A percentile compares a stretch with the other conserved stretches of the same genome.
Evolutionary conservation across 2,329 filamentous ascomycete genomes (phyloP).

Genomic region (Clarireedia homoeocarpa): DNA sequence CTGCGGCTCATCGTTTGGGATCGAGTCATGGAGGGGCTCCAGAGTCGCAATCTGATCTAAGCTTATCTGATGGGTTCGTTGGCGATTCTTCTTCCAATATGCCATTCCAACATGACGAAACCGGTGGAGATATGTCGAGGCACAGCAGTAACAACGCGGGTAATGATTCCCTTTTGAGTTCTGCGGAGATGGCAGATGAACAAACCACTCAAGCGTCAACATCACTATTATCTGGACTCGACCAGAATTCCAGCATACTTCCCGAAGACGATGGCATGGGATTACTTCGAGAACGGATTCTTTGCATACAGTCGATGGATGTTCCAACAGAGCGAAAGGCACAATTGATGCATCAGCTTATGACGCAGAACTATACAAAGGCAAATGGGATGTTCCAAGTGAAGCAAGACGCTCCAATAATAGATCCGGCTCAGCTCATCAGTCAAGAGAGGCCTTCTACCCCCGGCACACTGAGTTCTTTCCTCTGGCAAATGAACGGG

Average conservation of each 20-base stretch:
- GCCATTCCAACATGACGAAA: conserved; percentile 9
- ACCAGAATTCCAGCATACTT: conserved; percentile 21
- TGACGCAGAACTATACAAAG: conserved; percentile 60
- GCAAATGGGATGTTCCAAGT: conserved; percentile 30
- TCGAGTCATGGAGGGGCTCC: too few relatives aligned
- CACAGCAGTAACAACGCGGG: too few relatives aligned
- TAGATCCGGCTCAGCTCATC: conserved; percentile 24
- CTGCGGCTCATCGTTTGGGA: not conserved
- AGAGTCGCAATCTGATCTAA: too few relatives aligned
- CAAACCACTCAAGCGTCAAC: conserved; percentile 18
- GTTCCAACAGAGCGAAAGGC: conserved; percentile 59
- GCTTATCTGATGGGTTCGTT: conserved; percentile 2
- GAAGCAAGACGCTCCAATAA: conserved; percentile 20
- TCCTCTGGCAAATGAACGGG: conserved; percentile 48
- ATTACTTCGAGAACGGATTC: conserved; percentile 56
- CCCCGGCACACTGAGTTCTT: conserved; percentile 42
- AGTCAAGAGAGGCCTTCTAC: conserved; percentile 36
- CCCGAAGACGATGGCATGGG: conserved; percentile 78
- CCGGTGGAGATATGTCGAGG: too few relatives aligned
- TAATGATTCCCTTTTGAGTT: conserved; percentile 17
- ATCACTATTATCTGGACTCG: conserved; percentile 10
- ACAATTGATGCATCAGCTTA: conserved; percentile 58
- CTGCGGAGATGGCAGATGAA: conserved; percentile 19
- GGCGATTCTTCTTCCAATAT: conserved; percentile 22
- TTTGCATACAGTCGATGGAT: conserved; percentile 56